These are phyloP conservation scores for Phaseolus coccineus DNA, from an alignment of 331 rosid species.

Conservation along the genomic window DNA sequence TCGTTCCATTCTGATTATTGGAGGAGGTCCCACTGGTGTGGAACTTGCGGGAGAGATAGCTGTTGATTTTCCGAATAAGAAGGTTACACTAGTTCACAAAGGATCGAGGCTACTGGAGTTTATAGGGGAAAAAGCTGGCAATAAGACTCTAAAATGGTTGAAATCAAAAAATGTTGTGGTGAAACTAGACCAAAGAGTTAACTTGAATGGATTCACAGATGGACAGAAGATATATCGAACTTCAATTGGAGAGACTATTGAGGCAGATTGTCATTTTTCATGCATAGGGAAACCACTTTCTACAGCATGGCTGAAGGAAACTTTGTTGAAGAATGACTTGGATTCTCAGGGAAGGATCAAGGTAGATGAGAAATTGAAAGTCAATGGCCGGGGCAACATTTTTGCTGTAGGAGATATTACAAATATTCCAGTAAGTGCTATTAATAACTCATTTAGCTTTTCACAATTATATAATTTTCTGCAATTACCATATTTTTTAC, in stretches of 20 bases:
- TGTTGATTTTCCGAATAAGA: constrained; percentile 72
- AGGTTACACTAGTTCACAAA: constrained; percentile 67
- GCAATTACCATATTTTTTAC: constrained; percentile 20
- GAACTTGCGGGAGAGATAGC: constrained; percentile 93
- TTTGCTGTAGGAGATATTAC: constrained; percentile 88
- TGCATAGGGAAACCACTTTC: constrained; percentile 64
- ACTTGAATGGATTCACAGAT: constrained; percentile 43
- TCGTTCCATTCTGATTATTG: constrained; percentile 76
- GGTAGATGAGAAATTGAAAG: constrained; percentile 73
- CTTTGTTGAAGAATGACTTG: constrained; percentile 52
- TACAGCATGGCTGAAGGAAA: constrained; percentile 73
- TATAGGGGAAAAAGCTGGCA: constrained; percentile 73
- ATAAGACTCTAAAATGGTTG: constrained; percentile 67
- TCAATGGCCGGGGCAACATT: constrained; percentile 60
- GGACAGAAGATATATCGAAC: constrained; percentile 56
- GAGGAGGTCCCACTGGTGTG: constrained; percentile 95
- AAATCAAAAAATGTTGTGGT: constrained; percentile 67
- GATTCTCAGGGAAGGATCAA: constrained; percentile 64
- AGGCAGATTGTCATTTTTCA: constrained; percentile 72
- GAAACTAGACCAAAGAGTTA: constrained; percentile 61
- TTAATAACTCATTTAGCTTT: constrained; percentile 22
- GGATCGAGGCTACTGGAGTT: constrained; percentile 82
- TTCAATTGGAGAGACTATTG: constrained; percentile 65
- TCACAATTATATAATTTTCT: constrained; percentile 1
- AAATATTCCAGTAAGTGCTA: constrained; percentile 66